phyloP scores from a whole-genome alignment of 2,329 filamentous ascomycete genomes.

The Diplocarpon rosae region DNA sequence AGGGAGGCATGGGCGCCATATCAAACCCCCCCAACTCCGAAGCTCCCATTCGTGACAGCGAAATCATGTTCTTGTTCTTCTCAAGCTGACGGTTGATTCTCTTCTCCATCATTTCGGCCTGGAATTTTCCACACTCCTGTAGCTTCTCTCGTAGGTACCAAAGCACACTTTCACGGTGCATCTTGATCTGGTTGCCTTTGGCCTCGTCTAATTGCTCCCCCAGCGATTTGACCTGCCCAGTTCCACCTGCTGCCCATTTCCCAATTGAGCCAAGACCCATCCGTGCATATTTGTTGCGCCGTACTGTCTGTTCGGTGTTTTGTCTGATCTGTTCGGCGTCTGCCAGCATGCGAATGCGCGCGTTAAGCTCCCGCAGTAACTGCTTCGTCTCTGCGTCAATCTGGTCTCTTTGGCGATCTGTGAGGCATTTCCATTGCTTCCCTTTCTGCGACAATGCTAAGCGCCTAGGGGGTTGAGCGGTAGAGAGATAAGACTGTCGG shows the following conservation, averaged over 20 bases:
- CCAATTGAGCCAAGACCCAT: slow-evolving; percentile 51
- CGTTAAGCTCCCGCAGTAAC: slow-evolving; percentile 74
- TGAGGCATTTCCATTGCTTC: slow-evolving; percentile 36
- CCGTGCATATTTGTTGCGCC: slow-evolving; percentile 57
- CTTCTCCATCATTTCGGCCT: slow-evolving; percentile 89
- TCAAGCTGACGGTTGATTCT: slow-evolving; percentile 75
- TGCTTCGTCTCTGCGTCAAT: slow-evolving; percentile 82
- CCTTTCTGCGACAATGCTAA: slow-evolving; percentile 21
- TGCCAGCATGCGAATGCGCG: slow-evolving; percentile 66
- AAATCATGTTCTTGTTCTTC: slow-evolving; percentile 76
- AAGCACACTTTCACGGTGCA: slow-evolving; percentile 71
- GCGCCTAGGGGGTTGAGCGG: slow-evolving; percentile 49
- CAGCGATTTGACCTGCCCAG: slow-evolving; percentile 41
- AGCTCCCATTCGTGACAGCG: slow-evolving; percentile 44
- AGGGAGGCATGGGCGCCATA: slow-evolving; percentile 10
- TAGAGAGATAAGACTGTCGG: slow-evolving; percentile 84
- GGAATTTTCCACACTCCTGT: slow-evolving; percentile 64
- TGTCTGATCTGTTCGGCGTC: slow-evolving; percentile 75
- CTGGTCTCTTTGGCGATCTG: slow-evolving; percentile 71
- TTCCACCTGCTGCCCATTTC: slow-evolving; percentile 56
- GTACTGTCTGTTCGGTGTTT: slow-evolving; percentile 59
- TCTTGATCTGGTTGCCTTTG: slow-evolving; percentile 50
- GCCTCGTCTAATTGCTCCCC: slow-evolving; percentile 68
- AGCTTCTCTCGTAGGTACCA: slow-evolving; percentile 70
- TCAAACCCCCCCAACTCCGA: slow-evolving; percentile 23